Percentiles rank a stretch among this genome's conserved stretches.
Conservation (phyloP, 2,329 filamentous ascomycete species). For the Alternaria atra region DNA sequence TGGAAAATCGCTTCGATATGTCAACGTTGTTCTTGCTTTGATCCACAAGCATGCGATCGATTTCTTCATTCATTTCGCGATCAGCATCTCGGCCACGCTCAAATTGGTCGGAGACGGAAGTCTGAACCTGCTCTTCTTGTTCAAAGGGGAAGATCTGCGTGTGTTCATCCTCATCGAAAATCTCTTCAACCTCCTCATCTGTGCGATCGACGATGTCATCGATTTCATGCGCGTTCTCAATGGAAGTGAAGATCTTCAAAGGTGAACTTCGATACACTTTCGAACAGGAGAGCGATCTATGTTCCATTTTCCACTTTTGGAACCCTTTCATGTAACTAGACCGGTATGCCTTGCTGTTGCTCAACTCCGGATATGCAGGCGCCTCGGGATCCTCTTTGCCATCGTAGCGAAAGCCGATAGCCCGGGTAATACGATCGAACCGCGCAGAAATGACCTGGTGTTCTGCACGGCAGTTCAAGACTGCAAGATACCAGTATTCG, state of each 20-base stretch:
- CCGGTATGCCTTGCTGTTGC: slow-evolving; percentile 1
- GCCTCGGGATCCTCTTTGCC: slow-evolving; percentile 9
- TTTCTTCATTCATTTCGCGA: not conserved
- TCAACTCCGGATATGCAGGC: slow-evolving; percentile 26
- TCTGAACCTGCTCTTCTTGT: not conserved
- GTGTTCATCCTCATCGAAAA: not conserved
- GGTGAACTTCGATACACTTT: slow-evolving; percentile 10
- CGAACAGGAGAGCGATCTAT: not conserved
- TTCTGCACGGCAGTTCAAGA: not conserved
- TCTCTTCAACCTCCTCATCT: not conserved
- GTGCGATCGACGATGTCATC: not conserved
- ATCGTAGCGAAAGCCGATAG: slow-evolving; percentile 3
- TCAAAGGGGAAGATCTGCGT: not conserved
- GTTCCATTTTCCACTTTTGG: not conserved
- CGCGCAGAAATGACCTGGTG: slow-evolving; percentile 5
- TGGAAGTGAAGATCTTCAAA: not conserved
- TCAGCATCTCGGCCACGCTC: not conserved
- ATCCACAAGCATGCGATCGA: not conserved
- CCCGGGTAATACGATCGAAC: not conserved
- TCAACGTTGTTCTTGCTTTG: not conserved
- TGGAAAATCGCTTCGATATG: not conserved
- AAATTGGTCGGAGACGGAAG: not conserved
- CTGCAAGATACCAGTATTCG: not conserved
- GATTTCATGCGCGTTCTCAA: slow-evolving; percentile 10
- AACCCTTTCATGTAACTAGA: slow-evolving; percentile 9